Base-by-base conservation (phyloP, 805 yeast species). In the Lipomyces yamadae region DNA sequence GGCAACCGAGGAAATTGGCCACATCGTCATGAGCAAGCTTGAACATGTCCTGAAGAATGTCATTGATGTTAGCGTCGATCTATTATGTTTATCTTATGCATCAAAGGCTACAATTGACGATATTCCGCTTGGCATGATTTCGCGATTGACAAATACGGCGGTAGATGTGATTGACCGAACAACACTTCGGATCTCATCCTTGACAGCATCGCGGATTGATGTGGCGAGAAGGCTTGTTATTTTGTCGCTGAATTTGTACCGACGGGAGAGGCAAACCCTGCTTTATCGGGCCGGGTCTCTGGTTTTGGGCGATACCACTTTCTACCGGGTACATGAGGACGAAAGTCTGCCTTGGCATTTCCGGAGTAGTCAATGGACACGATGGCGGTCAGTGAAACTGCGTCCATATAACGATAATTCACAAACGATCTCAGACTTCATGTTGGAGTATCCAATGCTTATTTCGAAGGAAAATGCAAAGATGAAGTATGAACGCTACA, bases 181-280 rank as follows among this genome's bases (percentile, higher is more conserved):
- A 5, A 61, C 52, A 8, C 48, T 67, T 35, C 60, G 65, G 6
- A 64, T 67, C 11, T 67, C 67, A 6, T 63, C 70, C 7, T 32
- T 67, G 32, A 39, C 29, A 29, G 37, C 32, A 8, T 56, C 57
- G 45, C 30, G 60, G 34, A 58, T 64, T 18, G 60, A 57, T 2
- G 35, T 67, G 10, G 70, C 67, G 24, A 58, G 64, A 24, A 54
- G 70, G 15, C 29, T 67, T 33, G 54, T 64, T 15, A 45, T 67
- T 13, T 37, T 56, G 13, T 67, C 67, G 2, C 37, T 67, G 30
- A 61, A 64, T 24, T 61, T 62, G 13, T 37, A 63, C 53, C 50
- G 58, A 5, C 65, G 61, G 4, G 61, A 52, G 35, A n/a, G n/a
- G 10, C 34, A 52, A 32, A 18, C 34, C 24, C 30, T 64, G 15